Base-by-base conservation (phyloP, 2,329 filamentous ascomycete genomes). In the Monilinia polystroma region DNA sequence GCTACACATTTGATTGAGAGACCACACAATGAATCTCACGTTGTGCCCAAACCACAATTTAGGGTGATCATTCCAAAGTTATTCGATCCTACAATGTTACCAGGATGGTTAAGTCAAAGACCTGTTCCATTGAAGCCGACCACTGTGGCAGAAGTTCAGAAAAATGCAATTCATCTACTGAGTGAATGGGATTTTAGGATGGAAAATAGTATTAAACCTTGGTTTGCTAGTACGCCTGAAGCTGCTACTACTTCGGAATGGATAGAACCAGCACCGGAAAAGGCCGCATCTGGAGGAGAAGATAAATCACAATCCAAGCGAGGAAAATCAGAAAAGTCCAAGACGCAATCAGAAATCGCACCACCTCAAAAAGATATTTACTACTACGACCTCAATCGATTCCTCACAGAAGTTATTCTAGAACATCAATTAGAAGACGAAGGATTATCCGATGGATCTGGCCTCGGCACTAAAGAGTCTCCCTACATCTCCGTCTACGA, bases 41-140 rank as follows among this genome's bases (percentile, higher is more conserved):
- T 29, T 16, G 43, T 43, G 14, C 6, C 63, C 0, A 60, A 66
- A 18, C 67, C 64, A 23, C 71, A 75, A 1, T 87, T 87, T 69
- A 79, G 80, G 1, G 74, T 87, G 26, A 71, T 87, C 12, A 76
- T 87, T 16, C 84, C 85, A 0, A 77, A 78, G 51, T 73, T 85
- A 2, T 79, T 85, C 63, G 85, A 87, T 71, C 79, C 84, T 3
- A 82, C 84, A 0, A 73, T 87, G 1, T 77, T 82, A 0, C 85
- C 85, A 0, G 84, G 82, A 1, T 87, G 85, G 81, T 74, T 78
- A 8, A 73, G 73, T 4, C 76, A 76, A 12, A 80, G 84, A 2
- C 79, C 79, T 0, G 64, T 72, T 2, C 79, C 83, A 1, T 78
- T 81, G 1, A 70, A 67, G 18, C 82, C 82, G 14, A 82, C 84